Evolutionary conservation across 768 basidiomycete species (phyloP), one percentile per base, ranked within the genome.

Genomic region (Collybia nuda): DNA sequence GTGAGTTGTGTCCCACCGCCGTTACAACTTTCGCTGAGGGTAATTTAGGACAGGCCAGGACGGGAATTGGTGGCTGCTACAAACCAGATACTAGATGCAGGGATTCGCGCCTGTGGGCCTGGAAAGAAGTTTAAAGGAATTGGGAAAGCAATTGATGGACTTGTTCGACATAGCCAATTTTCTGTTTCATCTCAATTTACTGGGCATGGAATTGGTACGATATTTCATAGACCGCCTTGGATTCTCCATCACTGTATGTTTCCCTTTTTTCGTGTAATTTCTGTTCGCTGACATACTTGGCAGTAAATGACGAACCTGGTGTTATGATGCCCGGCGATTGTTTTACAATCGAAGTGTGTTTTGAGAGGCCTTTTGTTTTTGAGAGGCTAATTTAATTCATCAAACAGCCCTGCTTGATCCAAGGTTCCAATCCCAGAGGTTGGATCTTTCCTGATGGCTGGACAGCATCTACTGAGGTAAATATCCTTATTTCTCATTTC

Each of bases 381-480:
- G 21, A 23, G n/a, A 37, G 3, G 28, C 14, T 55, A 14, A 57
- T 39, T 40, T 21, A n/a, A n/a, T 35, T 26, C 9, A 21, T 17
- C 37, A 6, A 26, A 9, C 51, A 91, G 87, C 93, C 93, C 3
- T 76, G 77, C 41, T 72, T 96, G 26, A 78, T 95, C 11, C 88
- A 93, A 68, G 93, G 93, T 9, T 65, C 70, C 5, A 75, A 88
- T 50, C 75, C 90, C 0, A 63, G 69, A 21, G 81, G 82, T 2
- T 87, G 86, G 81, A 80, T 91, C 50, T 95, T 90, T 65, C 90
- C 90, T 2, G 94, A 96, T 62, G 91, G 90, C 21, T 96, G 94
- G 94, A 93, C 92, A 2, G 84, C 88, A n/a, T 88, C 89, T 0
- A 93, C 93, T 0, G 85, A 89, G 74, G 93, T 84, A 61, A 47